Conservation (phyloP, 352 stramenopile species). For the Globisporangium heterothallicum region DNA sequence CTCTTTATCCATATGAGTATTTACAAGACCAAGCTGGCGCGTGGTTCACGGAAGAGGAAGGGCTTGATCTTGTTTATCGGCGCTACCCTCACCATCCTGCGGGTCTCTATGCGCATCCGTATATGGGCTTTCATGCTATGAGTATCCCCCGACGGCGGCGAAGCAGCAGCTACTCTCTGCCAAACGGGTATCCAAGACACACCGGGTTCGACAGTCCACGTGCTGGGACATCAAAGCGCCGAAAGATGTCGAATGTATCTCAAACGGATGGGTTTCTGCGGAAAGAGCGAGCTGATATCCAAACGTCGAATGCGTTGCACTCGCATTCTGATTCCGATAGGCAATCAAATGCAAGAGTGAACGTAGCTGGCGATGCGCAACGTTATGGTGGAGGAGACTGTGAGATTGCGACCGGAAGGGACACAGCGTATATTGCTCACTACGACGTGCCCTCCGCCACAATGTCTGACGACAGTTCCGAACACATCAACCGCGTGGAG, state of each 20-base stretch:
- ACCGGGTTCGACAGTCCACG: background rate
- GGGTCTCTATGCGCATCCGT: slow-evolving; percentile 3
- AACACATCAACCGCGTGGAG: background rate
- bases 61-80: slow-evolving; percentile 7
- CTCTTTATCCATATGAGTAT: background rate
- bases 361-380: background rate
- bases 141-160: background rate
- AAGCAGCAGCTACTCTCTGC: slow-evolving; percentile 2
- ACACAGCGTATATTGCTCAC: background rate
- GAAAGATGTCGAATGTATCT: slow-evolving; percentile 5
- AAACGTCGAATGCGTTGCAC: slow-evolving; percentile 4
- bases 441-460: background rate
- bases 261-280: slow-evolving; percentile 3
- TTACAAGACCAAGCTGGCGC: slow-evolving; percentile 6
- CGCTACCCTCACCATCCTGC: slow-evolving; percentile 6
- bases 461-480: background rate
- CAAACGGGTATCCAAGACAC: slow-evolving; percentile 1
- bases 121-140: slow-evolving; percentile 1
- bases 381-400: background rate
- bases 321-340: background rate
- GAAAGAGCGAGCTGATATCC: slow-evolving; percentile 10
- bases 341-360: background rate
- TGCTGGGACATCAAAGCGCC: slow-evolving; percentile 6
- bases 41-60: slow-evolving; percentile 15
- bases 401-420: background rate